phyloP scores from a whole-genome alignment of 2,329 filamentous ascomycete genomes.

The Aspergillaceae sp. region DNA sequence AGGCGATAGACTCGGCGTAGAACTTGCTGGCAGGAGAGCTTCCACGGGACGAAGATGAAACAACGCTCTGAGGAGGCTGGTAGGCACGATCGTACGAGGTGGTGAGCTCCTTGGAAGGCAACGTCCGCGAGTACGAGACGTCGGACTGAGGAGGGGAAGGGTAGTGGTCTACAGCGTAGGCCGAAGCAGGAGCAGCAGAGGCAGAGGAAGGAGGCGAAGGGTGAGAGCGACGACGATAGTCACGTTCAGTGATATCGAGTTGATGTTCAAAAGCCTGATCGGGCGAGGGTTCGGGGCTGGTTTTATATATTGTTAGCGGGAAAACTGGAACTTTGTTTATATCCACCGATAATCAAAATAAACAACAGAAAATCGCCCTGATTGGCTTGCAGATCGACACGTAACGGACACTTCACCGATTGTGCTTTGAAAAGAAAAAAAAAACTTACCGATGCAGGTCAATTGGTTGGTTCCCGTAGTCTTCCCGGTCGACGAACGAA shows the following conservation, averaged over 20 bases:
- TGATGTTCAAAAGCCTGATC: slow-evolving; percentile 39
- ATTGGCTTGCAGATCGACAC: slow-evolving; percentile 52
- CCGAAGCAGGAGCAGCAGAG: slow-evolving; percentile 27
- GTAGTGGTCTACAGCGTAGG: slow-evolving; percentile 16
- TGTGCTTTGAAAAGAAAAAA: background rate
- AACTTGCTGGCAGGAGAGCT: no score
- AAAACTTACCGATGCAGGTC: slow-evolving; percentile 58
- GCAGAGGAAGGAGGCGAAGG: slow-evolving; percentile 43
- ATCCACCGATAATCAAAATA: slow-evolving; percentile 7
- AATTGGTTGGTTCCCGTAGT: slow-evolving; percentile 58
- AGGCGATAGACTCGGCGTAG: no score
- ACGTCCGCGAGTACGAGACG: slow-evolving; percentile 10
- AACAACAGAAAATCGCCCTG: background rate
- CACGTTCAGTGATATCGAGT: slow-evolving; percentile 48
- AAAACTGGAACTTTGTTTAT: no score
- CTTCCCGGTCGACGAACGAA: slow-evolving; percentile 95
- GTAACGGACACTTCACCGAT: background rate
- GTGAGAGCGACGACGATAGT: slow-evolving; percentile 56
- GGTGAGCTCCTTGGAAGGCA: slow-evolving; percentile 16
- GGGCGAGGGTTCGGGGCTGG: background rate
- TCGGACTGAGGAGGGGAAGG: slow-evolving; percentile 11
- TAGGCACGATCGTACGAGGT: slow-evolving; percentile 16
- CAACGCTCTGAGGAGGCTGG: slow-evolving; percentile 8
- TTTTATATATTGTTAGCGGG: no score
- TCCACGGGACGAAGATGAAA: background rate